Evolutionary conservation across 2,329 filamentous ascomycete genomes (phyloP), one percentile per base, ranked within the genome.

Genomic region (Aspergillus quadricinctus): DNA sequence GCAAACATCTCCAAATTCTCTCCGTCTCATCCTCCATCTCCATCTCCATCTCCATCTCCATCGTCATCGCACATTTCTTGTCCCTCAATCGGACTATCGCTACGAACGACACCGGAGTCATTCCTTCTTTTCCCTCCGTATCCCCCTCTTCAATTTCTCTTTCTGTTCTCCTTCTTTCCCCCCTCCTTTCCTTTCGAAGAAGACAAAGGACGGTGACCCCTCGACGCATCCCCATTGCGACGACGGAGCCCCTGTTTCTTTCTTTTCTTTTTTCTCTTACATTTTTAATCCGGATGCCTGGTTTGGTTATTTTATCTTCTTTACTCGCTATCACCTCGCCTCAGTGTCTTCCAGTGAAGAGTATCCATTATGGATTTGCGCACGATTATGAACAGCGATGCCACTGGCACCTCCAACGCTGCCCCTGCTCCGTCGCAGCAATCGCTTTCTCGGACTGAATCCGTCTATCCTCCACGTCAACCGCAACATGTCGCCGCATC

Each of bases 351-450:
- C 43, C 7, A 43, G 28, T 10, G 52, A 50, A 14, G 19, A 9
- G n/a, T 48, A 21, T 27, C 51, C 70, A 61, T 67, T 66, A 81
- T 81, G 79, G 79, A 81, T 71, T 74, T 81, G 67, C 76, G 78
- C 68, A 79, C 77, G 54, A 81, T 81, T 64, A 78, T 81, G 73
- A 81, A 81, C 67, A 76, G 54, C 61, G 75, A 77, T 64, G 68
- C 66, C 58, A 68, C 67, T 50, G 68, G 66, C 59, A 67, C 66
- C 53, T 62, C 72, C 55, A 69, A 67, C 56, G 61, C 63, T 56
- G 64, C 63, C 56, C 62, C 69, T 45, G 61, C 69, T 14, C 60
- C 58, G 48, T 52, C 63, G 48, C 65, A 57, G 29, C 64, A 61
- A 40, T 65, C 65, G 37, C 63, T 65, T 49, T 66, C 62, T 57